Percentiles rank a stretch among this genome's conserved stretches.
These are phyloP conservation scores for Calonectria leucothoes DNA, from an alignment of 2,329 filamentous ascomycete species.

Conservation along the genomic window DNA sequence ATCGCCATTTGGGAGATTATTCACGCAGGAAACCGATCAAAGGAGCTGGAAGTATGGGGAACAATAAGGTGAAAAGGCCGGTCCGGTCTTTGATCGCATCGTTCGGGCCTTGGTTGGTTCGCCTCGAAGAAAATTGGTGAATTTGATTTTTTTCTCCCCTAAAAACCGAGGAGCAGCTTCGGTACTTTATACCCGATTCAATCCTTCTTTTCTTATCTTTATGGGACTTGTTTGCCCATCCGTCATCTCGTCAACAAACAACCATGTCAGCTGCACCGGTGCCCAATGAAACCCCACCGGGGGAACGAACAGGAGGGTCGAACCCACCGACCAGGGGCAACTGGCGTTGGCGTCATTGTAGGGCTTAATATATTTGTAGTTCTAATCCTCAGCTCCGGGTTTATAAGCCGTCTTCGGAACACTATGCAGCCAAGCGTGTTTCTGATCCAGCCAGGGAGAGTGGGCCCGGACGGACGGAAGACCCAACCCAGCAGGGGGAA, in stretches of 20 bases:
- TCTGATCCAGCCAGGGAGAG: slow-evolving; percentile 27
- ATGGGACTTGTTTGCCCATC: neutral
- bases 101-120: neutral
- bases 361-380: slow-evolving; percentile 38
- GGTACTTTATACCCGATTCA: neutral
- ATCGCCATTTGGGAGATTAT: neutral
- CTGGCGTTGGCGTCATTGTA: slow-evolving; percentile 44
- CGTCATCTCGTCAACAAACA: neutral
- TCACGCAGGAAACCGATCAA: neutral
- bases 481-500: neutral
- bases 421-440: slow-evolving; percentile 17
- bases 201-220: neutral
- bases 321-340: slow-evolving; percentile 29
- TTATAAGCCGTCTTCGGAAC: slow-evolving; percentile 34
- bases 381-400: slow-evolving; percentile 35
- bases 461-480: slow-evolving; percentile 14
- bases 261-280: neutral
- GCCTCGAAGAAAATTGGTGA: neutral
- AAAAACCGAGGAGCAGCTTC: neutral
- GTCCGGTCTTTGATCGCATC: neutral
- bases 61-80: neutral
- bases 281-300: slow-evolving; percentile 10
- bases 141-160: neutral
- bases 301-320: neutral
- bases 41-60: neutral